Evolutionary conservation across 495 filamentous ascomycete genomes (phyloP).

Genomic region (Schizothecium vesticola): DNA sequence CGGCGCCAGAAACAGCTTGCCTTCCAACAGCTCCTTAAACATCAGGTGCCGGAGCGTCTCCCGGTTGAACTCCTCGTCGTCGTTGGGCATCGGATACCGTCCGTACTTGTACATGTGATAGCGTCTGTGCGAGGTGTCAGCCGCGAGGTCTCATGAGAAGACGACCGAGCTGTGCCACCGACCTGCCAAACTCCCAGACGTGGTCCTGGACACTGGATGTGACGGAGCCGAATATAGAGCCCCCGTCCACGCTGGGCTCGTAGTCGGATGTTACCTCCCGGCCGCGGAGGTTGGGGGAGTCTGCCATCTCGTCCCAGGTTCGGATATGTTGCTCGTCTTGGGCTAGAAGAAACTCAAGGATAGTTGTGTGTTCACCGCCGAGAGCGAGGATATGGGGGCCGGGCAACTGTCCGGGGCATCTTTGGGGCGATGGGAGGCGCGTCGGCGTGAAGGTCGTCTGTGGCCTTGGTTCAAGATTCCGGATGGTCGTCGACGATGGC

Average conservation of each 20-base stretch:
- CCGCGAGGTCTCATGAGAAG: background rate
- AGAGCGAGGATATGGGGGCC: background rate
- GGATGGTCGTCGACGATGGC: background rate
- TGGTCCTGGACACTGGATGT: constrained; percentile 31
- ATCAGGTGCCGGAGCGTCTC: constrained; percentile 54
- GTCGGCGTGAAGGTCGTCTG: background rate
- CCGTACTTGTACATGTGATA: constrained; percentile 32
- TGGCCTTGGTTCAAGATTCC: background rate
- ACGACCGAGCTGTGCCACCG: background rate
- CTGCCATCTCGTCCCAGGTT: constrained; percentile 22
- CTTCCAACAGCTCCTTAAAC: constrained; percentile 51
- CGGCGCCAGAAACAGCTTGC: constrained; percentile 57
- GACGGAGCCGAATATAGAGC: constrained; percentile 28
- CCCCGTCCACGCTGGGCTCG: constrained; percentile 19
- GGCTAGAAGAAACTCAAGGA: background rate
- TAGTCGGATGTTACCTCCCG: constrained; percentile 32
- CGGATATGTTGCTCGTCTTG: background rate
- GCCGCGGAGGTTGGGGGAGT: constrained; percentile 19
- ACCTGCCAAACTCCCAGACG: constrained; percentile 36
- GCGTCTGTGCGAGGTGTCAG: constrained; percentile 16
- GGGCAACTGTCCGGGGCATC: background rate
- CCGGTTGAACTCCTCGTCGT: constrained; percentile 33
- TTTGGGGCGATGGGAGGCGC: background rate
- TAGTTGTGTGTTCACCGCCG: background rate
- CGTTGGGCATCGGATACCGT: constrained; percentile 35